These are phyloP conservation scores for Brasilioporus rufonigricans DNA, from an alignment of 768 basidiomycete species.

Conservation along the genomic window DNA sequence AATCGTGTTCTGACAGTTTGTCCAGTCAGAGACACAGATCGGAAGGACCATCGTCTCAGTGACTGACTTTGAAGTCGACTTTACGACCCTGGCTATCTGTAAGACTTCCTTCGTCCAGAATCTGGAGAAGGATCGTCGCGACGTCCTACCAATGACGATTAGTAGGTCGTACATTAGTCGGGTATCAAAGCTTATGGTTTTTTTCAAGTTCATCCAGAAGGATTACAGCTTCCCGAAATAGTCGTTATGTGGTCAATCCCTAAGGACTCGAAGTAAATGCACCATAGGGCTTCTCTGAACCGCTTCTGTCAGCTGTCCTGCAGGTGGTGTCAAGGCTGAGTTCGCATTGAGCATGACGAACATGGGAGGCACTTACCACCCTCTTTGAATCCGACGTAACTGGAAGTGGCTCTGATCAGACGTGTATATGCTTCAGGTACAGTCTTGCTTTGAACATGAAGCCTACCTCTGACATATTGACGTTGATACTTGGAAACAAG, in stretches of 20 bases:
- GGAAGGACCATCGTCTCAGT: neutral
- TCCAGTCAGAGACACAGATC: neutral
- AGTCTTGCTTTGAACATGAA: neutral
- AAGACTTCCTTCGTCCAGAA: constrained; percentile 85
- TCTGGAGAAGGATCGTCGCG: constrained; percentile 85
- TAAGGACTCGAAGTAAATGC: neutral
- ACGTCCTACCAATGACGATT: constrained; percentile 54
- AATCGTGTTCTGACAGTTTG: constrained; percentile 67
- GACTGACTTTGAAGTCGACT: constrained; percentile 78
- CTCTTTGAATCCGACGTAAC: constrained; percentile 79
- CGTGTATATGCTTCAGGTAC: constrained; percentile 38
- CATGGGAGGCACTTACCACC: constrained; percentile 45
- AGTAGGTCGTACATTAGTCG: neutral
- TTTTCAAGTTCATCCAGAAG: constrained; percentile 63
- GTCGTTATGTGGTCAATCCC: neutral
- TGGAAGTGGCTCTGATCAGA: constrained; percentile 89
- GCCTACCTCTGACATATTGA: too few relatives aligned
- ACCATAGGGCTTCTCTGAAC: constrained; percentile 62
- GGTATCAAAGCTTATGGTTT: constrained; percentile 60
- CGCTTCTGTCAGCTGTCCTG: constrained; percentile 62
- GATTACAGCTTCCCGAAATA: constrained; percentile 45
- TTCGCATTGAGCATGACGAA: neutral
- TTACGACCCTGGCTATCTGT: constrained; percentile 92
- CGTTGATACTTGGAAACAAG: too few relatives aligned
- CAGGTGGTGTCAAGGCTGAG: neutral